Conservation (phyloP, 2,329 filamentous ascomycete species). For the Penicillium sp. region DNA sequence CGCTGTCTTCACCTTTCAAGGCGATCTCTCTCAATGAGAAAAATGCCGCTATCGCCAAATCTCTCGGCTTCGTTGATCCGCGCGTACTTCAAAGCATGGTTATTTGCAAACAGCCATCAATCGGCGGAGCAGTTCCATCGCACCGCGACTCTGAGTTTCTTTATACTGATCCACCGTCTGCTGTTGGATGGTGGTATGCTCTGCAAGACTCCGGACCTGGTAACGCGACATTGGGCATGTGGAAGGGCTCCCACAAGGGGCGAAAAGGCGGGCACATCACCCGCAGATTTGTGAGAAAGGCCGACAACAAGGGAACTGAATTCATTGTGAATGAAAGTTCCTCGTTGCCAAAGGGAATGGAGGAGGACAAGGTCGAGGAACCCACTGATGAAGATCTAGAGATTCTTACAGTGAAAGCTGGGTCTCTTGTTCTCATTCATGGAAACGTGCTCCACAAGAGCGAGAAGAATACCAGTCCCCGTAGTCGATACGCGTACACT, state of each 20-base stretch:
- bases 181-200: constrained; percentile 96
- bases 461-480: constrained; percentile 79
- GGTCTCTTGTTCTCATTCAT: constrained; percentile 86
- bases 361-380: constrained; percentile 36
- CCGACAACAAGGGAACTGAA: constrained; percentile 52
- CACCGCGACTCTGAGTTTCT: constrained; percentile 92
- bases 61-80: constrained; percentile 70
- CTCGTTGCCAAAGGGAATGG: constrained; percentile 55
- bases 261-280: constrained; percentile 59
- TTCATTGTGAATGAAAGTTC: constrained; percentile 65
- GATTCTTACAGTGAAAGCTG: constrained; percentile 81
- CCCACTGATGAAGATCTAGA: constrained; percentile 52
- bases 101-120: constrained; percentile 97
- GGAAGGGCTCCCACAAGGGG: constrained; percentile 65
- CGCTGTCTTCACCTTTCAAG: constrained; percentile 61
- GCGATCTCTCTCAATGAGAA: constrained; percentile 39
- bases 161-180: constrained; percentile 81
- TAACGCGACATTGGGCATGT: constrained; percentile 86
- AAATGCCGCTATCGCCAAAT: constrained; percentile 60
- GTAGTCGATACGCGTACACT: constrained; percentile 91
- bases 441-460: constrained; percentile 95
- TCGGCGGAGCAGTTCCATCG: constrained; percentile 81
- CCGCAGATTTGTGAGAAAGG: constrained; percentile 67
- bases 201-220: constrained; percentile 80
- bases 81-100: constrained; percentile 88